Base-by-base conservation (phyloP, 768 basidiomycete genomes). In the Calocera viscosa region DNA sequence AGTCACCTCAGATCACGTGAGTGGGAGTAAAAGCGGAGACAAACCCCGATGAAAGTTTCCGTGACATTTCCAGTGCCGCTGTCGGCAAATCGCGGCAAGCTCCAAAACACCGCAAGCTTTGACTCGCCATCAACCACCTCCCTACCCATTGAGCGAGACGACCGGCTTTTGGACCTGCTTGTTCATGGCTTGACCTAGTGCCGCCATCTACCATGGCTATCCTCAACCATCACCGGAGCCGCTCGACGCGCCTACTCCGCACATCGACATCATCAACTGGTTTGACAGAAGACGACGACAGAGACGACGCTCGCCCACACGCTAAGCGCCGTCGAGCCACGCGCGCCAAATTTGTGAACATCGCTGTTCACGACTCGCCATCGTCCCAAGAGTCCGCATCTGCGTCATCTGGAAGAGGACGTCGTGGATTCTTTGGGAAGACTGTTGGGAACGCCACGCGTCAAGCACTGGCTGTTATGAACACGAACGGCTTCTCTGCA, bases 401-500 rank as follows among this genome's bases (percentile, higher is more conserved):
- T 19, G 53, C 14, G 5, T 60, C 53, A 16, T 60, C 53, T 2
- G 53, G 30, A 16, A 32, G 53, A 60, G 30, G 53, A 28, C 53
- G 30, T 2, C 53, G 30, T 5, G 30, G 30, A 5, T 26, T 32
- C 24, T 16, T 60, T 22, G 53, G 53, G 19, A 60, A 60, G 30
- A 22, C 53, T 26, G 53, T 10, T 26, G 7, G 30, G 22, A 26
- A 60, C 24, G 53, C 53, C 19, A 60, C 53, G 2, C 53, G 53
- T 28, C 53, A 60, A 60, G 53, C 53, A 19, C 53, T 60, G 11
- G 53, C 53, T 60, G 53, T 60, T 22, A 60, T 60, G 53, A 60
- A 60, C 53, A 60, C 53, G 26, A 60, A 60, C 22, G 53, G 14
- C 16, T 60, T 60, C 53, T 60, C 53, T 2, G 22, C 53, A 28